A percentile compares a stretch with the other conserved stretches of the same genome.
phyloP scores from a whole-genome alignment of 1,139 yeast species.

The Yamadazyma buinensis region DNA sequence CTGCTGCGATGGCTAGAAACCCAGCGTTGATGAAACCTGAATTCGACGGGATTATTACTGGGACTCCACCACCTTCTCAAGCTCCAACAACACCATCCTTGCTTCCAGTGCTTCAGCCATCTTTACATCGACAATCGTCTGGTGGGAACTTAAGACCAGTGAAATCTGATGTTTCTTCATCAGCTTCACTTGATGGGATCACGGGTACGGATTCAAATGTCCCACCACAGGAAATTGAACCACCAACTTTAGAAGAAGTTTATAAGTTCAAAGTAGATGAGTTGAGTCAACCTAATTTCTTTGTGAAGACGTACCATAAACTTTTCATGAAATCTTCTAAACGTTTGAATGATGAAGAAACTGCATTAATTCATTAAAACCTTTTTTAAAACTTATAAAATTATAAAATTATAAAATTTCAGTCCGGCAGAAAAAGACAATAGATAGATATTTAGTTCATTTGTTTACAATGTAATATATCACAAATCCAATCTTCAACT shows the following conservation, averaged over 20 bases:
- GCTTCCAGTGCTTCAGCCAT: conserved; percentile 3
- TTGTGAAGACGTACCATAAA: conserved; percentile 5
- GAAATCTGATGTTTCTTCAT: conserved; percentile 22
- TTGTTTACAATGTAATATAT: conserved; percentile 35
- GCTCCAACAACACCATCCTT: conserved; percentile 1
- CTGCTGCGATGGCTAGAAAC: conserved; percentile 40
- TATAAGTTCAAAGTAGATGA: conserved; percentile 25
- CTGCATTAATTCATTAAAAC: conserved; percentile 9
- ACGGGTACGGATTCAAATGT: conserved; percentile 18
- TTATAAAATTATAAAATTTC: no score
- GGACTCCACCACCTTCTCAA: conserved; percentile 13
- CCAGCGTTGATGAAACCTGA: conserved; percentile 32
- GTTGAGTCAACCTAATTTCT: conserved; percentile 12
- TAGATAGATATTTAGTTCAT: no score
- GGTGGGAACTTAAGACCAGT: conserved; percentile 16
- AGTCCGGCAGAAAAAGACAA: no score
- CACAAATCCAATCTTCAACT: conserved; percentile 39
- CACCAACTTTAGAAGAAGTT: conserved; percentile 33
- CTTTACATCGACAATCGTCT: conserved; percentile 6
- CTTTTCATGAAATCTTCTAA: conserved; percentile 6
- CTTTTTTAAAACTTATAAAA: background rate
- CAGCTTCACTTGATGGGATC: conserved; percentile 19
- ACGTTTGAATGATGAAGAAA: conserved; percentile 15
- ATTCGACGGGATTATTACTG: conserved; percentile 30
- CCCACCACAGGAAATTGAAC: conserved; percentile 36